phyloP scores from a whole-genome alignment of 2,329 filamentous ascomycete species.

The Cytospora schulzeri region DNA sequence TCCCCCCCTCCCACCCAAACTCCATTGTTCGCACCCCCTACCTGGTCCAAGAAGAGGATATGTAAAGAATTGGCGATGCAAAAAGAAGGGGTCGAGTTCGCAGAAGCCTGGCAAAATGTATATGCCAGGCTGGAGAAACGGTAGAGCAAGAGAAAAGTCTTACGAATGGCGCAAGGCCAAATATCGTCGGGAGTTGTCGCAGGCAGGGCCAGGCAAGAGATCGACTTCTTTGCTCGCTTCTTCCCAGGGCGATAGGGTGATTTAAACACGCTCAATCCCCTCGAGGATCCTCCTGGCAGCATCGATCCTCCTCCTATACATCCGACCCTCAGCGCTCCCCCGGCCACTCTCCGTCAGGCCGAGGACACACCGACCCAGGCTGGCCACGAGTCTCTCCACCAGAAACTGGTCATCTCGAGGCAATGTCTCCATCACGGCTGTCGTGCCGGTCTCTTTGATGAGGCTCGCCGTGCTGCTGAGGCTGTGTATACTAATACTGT shows the following conservation, averaged over 20 bases:
- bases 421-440: slow-evolving; percentile 49
- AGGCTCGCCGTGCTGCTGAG: slow-evolving; percentile 25
- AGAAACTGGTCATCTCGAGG: slow-evolving; percentile 60
- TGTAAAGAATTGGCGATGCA: not conserved
- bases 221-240: not conserved
- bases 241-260: not conserved
- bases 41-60: not conserved
- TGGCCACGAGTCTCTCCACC: slow-evolving; percentile 61
- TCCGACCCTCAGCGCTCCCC: slow-evolving; percentile 59
- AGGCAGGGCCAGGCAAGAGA: not conserved
- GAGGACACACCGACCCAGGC: slow-evolving; percentile 62
- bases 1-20: not conserved
- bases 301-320: slow-evolving; percentile 73
- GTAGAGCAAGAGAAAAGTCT: too few species aligned
- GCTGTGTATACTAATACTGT: slow-evolving; percentile 30
- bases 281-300: slow-evolving; percentile 74
- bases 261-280: slow-evolving; percentile 52
- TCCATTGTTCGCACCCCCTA: not conserved
- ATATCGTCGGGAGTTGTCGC: not conserved
- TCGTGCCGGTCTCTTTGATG: slow-evolving; percentile 28
- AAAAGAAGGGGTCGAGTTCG: not conserved
- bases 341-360: slow-evolving; percentile 57
- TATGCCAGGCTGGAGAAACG: not conserved
- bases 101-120: not conserved
- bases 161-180: too few species aligned